A percentile compares a stretch with the other conserved stretches of the same genome.
Evolutionary conservation across 352 stramenopile genomes (phyloP).

Genomic region (Elongisporangium undulatum): DNA sequence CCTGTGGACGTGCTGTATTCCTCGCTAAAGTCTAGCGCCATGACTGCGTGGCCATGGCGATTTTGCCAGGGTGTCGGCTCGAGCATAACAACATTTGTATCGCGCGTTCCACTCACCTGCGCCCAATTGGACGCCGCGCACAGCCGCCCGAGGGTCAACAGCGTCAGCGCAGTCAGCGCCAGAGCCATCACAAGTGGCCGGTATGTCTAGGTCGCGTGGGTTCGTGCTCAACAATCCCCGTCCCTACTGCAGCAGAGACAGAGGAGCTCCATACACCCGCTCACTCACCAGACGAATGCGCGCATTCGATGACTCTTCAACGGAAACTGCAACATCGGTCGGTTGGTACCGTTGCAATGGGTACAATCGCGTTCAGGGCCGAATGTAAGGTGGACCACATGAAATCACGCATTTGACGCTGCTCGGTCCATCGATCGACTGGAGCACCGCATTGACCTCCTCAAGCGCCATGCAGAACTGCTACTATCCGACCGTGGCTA

Average conservation of each 20-base stretch:
- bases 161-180: neutral
- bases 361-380: neutral
- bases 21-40: conserved; percentile 51
- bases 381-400: neutral
- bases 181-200: neutral
- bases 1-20: conserved; percentile 35
- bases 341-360: neutral
- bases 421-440: neutral
- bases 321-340: neutral
- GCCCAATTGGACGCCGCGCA: conserved; percentile 50
- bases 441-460: neutral
- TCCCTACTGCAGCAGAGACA: neutral
- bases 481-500: conserved; percentile 57
- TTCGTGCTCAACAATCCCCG: neutral
- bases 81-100: conserved; percentile 53
- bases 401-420: neutral
- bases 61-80: conserved; percentile 50
- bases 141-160: neutral
- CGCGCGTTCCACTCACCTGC: conserved; percentile 53
- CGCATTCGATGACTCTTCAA: neutral
- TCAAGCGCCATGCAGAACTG: conserved; percentile 71
- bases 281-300: neutral
- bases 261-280: neutral
- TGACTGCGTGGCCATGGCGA: conserved; percentile 61
- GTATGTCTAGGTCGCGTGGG: neutral